These are phyloP conservation scores for Coemansia sp. DNA, from an alignment of 371 early-diverging fungal genomes.

Conservation along the genomic window DNA sequence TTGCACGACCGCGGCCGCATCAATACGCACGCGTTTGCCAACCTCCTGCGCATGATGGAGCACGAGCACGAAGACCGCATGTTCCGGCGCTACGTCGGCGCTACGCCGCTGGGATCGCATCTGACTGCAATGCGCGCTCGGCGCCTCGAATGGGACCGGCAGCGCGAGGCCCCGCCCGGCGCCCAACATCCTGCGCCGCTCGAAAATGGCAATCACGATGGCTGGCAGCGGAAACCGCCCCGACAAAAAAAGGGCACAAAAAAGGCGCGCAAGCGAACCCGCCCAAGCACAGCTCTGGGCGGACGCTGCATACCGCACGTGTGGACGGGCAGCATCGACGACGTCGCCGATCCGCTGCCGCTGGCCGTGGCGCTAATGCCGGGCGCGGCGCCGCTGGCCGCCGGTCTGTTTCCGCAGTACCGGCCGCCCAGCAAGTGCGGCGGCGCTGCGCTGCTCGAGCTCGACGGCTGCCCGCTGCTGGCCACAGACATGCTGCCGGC, in stretches of 20 bases:
- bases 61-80: conserved; percentile 16
- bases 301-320: conserved; percentile 18
- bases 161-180: not conserved
- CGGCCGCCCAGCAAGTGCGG: not conserved
- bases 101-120: conserved; percentile 27
- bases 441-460: conserved; percentile 1
- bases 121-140: conserved; percentile 25
- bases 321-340: conserved; percentile 19
- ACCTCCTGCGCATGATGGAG: conserved; percentile 9
- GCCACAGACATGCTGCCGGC: conserved; percentile 5
- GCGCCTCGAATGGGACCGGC: conserved; percentile 25
- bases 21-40: conserved; percentile 8
- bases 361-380: conserved; percentile 1
- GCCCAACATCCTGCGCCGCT: not conserved
- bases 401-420: not conserved
- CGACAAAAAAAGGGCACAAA: not conserved
- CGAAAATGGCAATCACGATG: not conserved
- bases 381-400: conserved; percentile 2
- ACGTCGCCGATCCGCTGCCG: not conserved
- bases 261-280: not conserved
- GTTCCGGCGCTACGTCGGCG: conserved; percentile 34
- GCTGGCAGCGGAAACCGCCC: not conserved
- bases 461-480: conserved; percentile 19
- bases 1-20: conserved; percentile 24
- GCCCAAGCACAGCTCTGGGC: not conserved